Conservation (phyloP, 164 flowering plant species). For the Magnolia changhungtana region DNA sequence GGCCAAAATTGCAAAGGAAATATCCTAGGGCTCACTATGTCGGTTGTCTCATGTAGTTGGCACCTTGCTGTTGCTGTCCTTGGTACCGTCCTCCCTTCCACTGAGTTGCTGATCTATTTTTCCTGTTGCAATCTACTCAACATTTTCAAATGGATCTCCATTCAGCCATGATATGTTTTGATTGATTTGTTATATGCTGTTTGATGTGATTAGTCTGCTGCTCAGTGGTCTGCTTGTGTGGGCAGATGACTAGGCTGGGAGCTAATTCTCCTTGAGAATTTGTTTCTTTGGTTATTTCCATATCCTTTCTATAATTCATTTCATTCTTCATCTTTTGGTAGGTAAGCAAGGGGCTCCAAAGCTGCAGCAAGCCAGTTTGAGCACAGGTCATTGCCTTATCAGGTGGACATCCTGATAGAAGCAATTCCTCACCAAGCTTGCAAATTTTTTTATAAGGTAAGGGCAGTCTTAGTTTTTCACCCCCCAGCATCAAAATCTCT, state of each 20-base stretch:
- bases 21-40: constrained; percentile 79
- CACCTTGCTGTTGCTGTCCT: constrained; percentile 2
- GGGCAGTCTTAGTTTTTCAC: background rate
- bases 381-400: background rate
- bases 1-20: constrained; percentile 78
- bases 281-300: background rate
- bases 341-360: background rate
- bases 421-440: background rate
- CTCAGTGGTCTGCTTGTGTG: background rate
- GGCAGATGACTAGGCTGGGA: background rate
- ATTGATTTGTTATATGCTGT: background rate
- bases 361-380: background rate
- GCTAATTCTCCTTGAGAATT: background rate
- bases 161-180: background rate
- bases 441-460: background rate
- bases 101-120: background rate
- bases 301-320: background rate
- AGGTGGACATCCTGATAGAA: background rate
- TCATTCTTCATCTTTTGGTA: background rate
- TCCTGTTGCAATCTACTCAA: background rate
- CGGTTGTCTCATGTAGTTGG: constrained; percentile 59
- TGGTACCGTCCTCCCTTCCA: constrained; percentile 5
- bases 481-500: background rate
- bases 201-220: background rate
- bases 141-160: background rate